phyloP scores from a whole-genome alignment of 139 green algal genomes.

The Medakamo hakoo region DNA sequence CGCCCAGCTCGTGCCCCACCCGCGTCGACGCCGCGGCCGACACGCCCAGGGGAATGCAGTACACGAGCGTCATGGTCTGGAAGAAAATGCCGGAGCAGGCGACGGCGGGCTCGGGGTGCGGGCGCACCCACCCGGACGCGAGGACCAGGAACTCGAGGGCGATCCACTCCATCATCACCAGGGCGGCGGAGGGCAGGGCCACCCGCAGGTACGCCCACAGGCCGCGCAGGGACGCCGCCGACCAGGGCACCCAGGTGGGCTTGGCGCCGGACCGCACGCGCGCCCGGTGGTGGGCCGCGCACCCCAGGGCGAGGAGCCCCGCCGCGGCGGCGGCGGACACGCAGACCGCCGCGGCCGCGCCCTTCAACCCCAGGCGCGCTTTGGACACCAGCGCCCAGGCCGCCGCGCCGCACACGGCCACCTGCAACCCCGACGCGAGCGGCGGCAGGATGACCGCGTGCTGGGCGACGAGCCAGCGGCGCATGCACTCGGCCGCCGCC shows the following conservation, averaged over 20 bases:
- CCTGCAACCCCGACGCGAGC: not conserved
- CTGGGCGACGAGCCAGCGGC: not conserved
- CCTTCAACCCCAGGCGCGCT: not conserved
- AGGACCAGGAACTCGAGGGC: not conserved
- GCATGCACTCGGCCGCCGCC: not conserved
- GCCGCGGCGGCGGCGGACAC: not conserved
- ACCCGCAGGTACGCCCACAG: not conserved
- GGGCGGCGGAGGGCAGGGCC: not conserved
- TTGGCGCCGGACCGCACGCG: not conserved
- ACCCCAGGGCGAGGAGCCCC: not conserved
- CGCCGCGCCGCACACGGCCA: not conserved
- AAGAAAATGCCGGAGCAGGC: not conserved
- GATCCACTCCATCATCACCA: not conserved
- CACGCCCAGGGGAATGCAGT: not conserved
- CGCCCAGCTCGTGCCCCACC: not conserved
- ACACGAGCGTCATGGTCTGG: not conserved
- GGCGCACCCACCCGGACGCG: no score
- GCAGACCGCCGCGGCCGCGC: not conserved
- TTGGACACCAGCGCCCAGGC: not conserved
- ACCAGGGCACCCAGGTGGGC: not conserved
- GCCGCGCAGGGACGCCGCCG: not conserved
- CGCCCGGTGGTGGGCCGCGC: not conserved
- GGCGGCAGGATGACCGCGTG: not conserved
- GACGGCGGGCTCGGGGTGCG: not conserved
- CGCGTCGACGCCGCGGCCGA: not conserved